These are phyloP conservation scores for Colletotrichum musicola DNA, from an alignment of 2,329 filamentous ascomycete species.

Conservation along the genomic window DNA sequence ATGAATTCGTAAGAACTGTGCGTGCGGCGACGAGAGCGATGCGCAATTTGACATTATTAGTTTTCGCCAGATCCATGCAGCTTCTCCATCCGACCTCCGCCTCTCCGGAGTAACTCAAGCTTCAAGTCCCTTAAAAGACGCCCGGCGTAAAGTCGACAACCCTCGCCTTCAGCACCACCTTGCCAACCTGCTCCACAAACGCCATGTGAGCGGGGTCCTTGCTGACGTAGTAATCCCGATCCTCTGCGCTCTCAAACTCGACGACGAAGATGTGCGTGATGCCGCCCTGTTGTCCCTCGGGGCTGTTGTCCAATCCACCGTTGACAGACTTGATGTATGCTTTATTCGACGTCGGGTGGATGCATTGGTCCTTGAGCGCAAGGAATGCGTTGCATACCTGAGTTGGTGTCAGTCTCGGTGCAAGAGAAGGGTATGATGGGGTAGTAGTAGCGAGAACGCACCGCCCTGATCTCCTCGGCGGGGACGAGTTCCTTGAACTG, in stretches of 20 bases:
- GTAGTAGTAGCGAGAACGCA: constrained; percentile 50
- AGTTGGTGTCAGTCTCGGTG: background rate
- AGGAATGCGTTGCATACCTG: constrained; percentile 52
- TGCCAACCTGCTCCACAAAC: constrained; percentile 66
- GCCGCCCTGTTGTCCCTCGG: constrained; percentile 70
- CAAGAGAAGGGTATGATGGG: background rate
- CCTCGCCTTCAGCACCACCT: constrained; percentile 63
- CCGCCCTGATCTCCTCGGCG: constrained; percentile 66
- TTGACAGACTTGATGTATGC: constrained; percentile 71
- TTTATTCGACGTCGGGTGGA: constrained; percentile 69
- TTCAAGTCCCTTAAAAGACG: constrained; percentile 42
- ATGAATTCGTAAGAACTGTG: no score
- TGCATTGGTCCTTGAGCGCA: constrained; percentile 68
- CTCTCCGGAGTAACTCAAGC: background rate
- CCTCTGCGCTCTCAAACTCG: constrained; percentile 73
- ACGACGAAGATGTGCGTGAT: constrained; percentile 78
- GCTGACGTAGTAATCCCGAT: constrained; percentile 76
- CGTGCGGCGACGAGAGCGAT: no score
- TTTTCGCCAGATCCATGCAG: no score
- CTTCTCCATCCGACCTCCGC: no score
- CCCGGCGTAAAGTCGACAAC: constrained; percentile 73
- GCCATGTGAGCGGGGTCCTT: constrained; percentile 73
- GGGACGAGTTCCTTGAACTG: constrained; percentile 69
- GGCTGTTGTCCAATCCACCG: constrained; percentile 73
- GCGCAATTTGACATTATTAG: no score